Evolutionary conservation across 2,329 filamentous ascomycete species (phyloP), one percentile per base, ranked within the genome.

Genomic region (Colletotrichum sp.): DNA sequence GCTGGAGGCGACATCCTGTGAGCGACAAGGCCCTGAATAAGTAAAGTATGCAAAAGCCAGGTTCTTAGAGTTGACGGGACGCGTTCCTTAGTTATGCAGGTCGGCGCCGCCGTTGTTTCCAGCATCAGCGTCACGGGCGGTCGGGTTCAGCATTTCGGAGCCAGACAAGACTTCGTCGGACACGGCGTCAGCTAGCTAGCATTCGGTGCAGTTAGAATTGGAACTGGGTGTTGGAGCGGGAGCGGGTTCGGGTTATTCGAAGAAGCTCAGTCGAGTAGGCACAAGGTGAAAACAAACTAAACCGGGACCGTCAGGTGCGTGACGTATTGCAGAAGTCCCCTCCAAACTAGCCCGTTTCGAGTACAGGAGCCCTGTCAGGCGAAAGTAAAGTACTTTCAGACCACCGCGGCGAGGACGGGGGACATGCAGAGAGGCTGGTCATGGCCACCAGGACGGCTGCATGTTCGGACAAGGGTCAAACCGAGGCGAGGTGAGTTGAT

Each of bases 271-370:
- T 26, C 26, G 26, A 26, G 26, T 26, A 64, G 13, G 60, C 44
- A 52, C 44, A 15, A 36, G 30, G 59, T 30, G 57, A 32, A 64
- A 36, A 36, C 21, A 55, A 55, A 64, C 62, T 64, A 64, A 65
- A 62, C 73, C 28, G 32, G 64, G 73, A 44, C 64, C 44, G 72
- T 72, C 55, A 72, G 52, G 69, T 34, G 39, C 57, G 71, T 76
- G 71, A 76, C 74, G 74, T 76, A 76, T 65, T 73, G 59, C 44
- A 73, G 32, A 60, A 30, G 9, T 57, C 49, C 30, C 59, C 64
- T 36, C 70, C 16, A 30, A 68, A 59, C 74, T 76, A 76, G 74
- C 28, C 74, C 59, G 70, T 73, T 76, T 76, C 57, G 57, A 76
- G 52, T 72, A 72, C 62, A 59, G 63, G 30, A 59, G 63, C 63